Evolutionary conservation across 2,329 filamentous ascomycete genomes (phyloP).

Genomic region (Juglanconis sp.): DNA sequence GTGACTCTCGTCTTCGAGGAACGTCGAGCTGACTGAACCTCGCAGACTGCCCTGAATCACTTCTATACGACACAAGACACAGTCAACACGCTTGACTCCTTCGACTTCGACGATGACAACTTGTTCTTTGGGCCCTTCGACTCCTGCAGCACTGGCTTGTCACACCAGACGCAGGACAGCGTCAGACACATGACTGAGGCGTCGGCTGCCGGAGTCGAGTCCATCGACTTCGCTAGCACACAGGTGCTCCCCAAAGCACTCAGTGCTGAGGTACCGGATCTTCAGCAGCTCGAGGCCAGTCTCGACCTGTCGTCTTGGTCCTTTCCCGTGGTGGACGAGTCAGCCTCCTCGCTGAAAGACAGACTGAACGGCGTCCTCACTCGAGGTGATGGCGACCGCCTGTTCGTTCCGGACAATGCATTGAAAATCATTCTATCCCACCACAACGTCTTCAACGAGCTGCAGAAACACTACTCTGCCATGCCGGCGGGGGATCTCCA

Average conservation of each 20-base stretch:
- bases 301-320: slow-evolving; percentile 14
- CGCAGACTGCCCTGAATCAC: slow-evolving; percentile 12
- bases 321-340: neutral
- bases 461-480: neutral
- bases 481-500: slow-evolving; percentile 7
- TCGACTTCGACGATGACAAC: slow-evolving; percentile 17
- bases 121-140: slow-evolving; percentile 15
- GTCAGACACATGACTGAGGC: slow-evolving; percentile 2
- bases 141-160: slow-evolving; percentile 10
- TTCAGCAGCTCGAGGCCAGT: neutral
- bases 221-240: slow-evolving; percentile 14
- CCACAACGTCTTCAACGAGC: slow-evolving; percentile 5
- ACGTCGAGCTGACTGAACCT: neutral
- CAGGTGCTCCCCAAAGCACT: neutral
- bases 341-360: slow-evolving; percentile 10
- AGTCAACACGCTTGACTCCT: slow-evolving; percentile 8
- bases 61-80: slow-evolving; percentile 19
- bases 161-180: slow-evolving; percentile 7
- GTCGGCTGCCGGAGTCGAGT: slow-evolving; percentile 10
- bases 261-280: neutral
- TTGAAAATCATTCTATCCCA: slow-evolving; percentile 6
- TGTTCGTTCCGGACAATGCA: slow-evolving; percentile 14
- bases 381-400: slow-evolving; percentile 14
- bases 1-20: neutral
- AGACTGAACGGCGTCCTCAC: slow-evolving; percentile 12